Evolutionary conservation across 768 basidiomycete genomes (phyloP).

Genomic region (Russula emetica): DNA sequence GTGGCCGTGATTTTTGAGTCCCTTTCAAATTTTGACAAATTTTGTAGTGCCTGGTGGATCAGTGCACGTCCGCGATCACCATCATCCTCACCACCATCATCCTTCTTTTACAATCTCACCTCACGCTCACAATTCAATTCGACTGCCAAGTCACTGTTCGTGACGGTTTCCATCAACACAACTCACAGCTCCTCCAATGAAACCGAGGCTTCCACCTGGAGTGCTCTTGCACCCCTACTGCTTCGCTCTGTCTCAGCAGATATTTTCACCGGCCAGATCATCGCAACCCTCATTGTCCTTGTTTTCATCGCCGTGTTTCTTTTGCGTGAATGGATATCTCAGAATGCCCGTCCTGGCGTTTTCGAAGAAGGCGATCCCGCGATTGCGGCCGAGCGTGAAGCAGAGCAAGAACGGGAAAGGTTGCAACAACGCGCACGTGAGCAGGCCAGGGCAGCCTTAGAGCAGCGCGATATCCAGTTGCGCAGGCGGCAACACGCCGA

Average conservation of each 20-base stretch:
- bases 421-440: conserved; percentile 16
- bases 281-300: conserved; percentile 84
- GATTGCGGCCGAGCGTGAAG: conserved; percentile 32
- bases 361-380: conserved; percentile 70
- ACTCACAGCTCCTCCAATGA: conserved; percentile 13
- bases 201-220: conserved; percentile 8
- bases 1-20: conserved; percentile 33
- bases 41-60: conserved; percentile 75
- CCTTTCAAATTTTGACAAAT: conserved; percentile 6
- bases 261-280: conserved; percentile 91
- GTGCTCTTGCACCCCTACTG: conserved; percentile 36
- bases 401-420: conserved; percentile 22
- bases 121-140: conserved; percentile 21
- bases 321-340: conserved; percentile 91
- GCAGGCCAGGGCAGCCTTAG: conserved; percentile 15
- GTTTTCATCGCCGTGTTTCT: conserved; percentile 86
- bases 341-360: conserved; percentile 82
- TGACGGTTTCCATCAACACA: too few species aligned
- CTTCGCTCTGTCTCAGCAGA: conserved; percentile 70
- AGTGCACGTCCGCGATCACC: conserved; percentile 54
- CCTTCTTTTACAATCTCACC: conserved; percentile 28
- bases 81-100: conserved; percentile 19
- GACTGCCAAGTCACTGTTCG: too few species aligned
- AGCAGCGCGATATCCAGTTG: conserved; percentile 17
- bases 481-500: conserved; percentile 19